phyloP scores from a whole-genome alignment of 2,329 filamentous ascomycete genomes.

The Grosmannia huntii region DNA sequence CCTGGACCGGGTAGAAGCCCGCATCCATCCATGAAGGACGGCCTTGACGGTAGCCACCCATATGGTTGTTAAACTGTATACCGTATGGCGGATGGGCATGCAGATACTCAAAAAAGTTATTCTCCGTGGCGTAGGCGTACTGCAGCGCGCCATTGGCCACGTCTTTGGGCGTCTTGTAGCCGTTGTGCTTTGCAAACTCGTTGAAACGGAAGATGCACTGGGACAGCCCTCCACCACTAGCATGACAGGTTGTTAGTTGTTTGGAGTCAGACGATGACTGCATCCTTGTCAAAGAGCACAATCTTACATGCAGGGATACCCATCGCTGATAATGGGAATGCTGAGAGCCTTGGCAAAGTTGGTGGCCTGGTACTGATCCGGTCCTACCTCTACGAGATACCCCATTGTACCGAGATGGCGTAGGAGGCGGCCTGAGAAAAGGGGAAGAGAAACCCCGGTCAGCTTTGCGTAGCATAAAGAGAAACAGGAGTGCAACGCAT shows the following conservation, averaged over 20 bases:
- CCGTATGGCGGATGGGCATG: conserved; percentile 17
- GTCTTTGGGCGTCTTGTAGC: conserved; percentile 18
- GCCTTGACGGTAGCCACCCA: conserved; percentile 21
- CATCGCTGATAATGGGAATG: conserved; percentile 21
- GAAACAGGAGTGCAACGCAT: background rate
- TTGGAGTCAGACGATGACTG: background rate
- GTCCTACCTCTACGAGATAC: conserved; percentile 22
- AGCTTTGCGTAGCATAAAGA: background rate
- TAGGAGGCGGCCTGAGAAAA: conserved; percentile 19
- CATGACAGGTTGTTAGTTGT: background rate
- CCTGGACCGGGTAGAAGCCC: conserved; percentile 19
- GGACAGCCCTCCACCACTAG: background rate
- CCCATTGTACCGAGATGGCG: conserved; percentile 26
- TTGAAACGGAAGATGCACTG: conserved; percentile 13
- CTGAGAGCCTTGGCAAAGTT: conserved; percentile 24
- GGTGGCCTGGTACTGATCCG: conserved; percentile 24
- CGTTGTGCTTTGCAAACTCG: conserved; percentile 17
- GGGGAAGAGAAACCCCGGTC: background rate
- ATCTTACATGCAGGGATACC: conserved; percentile 17
- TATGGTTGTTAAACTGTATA: conserved; percentile 24
- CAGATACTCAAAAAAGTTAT: conserved; percentile 22
- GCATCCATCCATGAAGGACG: conserved; percentile 18
- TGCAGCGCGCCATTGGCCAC: conserved; percentile 18
- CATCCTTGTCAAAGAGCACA: background rate
- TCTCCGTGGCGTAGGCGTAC: conserved; percentile 21